Base-by-base conservation (phyloP, 2,329 filamentous ascomycete genomes). In the Cordyceps tenuipes region DNA sequence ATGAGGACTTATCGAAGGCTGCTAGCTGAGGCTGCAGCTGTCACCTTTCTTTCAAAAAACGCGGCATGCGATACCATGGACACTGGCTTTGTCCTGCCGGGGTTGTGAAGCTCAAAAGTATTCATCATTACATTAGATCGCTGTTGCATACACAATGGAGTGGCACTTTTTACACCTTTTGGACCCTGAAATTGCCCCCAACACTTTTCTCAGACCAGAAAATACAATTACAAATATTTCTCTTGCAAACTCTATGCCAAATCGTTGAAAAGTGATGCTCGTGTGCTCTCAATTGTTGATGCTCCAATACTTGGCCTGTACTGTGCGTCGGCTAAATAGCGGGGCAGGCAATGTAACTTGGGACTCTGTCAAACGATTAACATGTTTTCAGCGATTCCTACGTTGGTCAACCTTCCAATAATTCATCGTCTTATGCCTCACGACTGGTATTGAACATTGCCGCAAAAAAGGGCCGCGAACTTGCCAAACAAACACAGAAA, bases 11-110 rank as follows among this genome's bases (percentile, higher is more conserved):
- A 54, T 53, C 41, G 15, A 39, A 8, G 52, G 82, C 82, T 51
- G 82, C 82, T 43, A 79, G 73, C 81, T 19, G 79, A 77, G 62
- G 79, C 80, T 6, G 75, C 76, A 8, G 41, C 34, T 23, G 6
- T 8, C 29, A 50, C 13, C 23, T 50, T 55, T 46, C 48, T 34
- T 46, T 52, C 48, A 46, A 31, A 46, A 31, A 29, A n/a, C 29
- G 29, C 29, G 29, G n/a, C 26, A 8, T 41, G 39, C 8, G 23
- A 23, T 59, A 41, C 48, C n/a, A 15, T 36, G 36, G 36, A 13
- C 8, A 34, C 19, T 50, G 21, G 34, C 17, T 59, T 23, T 43
- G 31, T 29, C 21, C 15, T 17, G 48, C 52, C 5, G 3, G 23
- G 44, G 17, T 29, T 36, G 31, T 26, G 39, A 59, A n/a, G 48